Conservation (phyloP, 768 basidiomycete genomes). For the Melanogaster broomeanus region DNA sequence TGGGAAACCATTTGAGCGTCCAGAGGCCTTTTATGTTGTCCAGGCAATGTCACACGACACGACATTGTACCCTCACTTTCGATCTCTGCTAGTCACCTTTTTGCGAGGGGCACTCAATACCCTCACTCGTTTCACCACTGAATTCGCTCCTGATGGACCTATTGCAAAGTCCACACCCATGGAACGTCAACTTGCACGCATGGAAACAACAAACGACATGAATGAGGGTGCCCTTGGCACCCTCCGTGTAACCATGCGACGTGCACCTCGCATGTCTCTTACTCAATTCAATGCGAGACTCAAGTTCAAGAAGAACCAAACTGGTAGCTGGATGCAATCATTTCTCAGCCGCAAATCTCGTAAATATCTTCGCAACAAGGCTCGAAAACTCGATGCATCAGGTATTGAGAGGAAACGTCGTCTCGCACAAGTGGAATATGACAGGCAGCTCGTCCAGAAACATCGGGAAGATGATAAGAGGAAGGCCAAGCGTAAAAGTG, state of each 20-base stretch:
- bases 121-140: constrained; percentile 26
- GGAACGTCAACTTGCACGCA: constrained; percentile 7
- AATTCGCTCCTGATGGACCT: constrained; percentile 30
- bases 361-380: no score
- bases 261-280: constrained; percentile 15
- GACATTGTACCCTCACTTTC: background rate
- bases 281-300: constrained; percentile 24
- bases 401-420: no score
- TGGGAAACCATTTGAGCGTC: constrained; percentile 7
- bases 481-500: no score
- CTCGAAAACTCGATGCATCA: no score
- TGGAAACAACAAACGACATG: constrained; percentile 21
- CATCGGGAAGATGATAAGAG: no score
- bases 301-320: constrained; percentile 19
- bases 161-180: constrained; percentile 20
- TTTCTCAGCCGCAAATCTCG: no score
- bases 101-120: constrained; percentile 18
- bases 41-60: background rate
- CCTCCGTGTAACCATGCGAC: constrained; percentile 2
- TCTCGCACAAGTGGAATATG: no score
- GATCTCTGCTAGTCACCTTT: background rate
- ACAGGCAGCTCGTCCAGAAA: no score
- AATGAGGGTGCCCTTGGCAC: constrained; percentile 28
- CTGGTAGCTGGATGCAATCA: no score
- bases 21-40: constrained; percentile 4